These are phyloP conservation scores for Amylostereum areolatum DNA, from an alignment of 1,284 basidiomycete species.

Conservation along the genomic window DNA sequence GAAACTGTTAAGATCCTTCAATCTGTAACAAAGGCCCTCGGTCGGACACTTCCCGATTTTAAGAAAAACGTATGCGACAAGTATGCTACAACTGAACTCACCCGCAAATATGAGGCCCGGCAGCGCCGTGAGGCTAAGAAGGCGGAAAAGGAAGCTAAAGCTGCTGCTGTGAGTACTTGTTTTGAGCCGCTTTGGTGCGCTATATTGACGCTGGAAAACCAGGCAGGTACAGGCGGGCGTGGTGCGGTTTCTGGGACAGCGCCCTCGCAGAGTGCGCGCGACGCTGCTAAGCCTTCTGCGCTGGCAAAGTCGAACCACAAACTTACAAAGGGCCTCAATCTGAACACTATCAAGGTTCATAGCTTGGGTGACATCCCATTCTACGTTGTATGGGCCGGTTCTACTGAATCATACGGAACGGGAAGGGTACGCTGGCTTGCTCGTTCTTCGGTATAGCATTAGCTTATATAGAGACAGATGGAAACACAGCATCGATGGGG, in stretches of 20 bases:
- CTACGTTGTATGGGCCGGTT: not conserved
- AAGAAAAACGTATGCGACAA: constrained; percentile 7
- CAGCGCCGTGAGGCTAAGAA: not conserved
- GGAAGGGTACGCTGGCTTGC: no score
- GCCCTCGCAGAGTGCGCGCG: no score
- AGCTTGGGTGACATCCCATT: not conserved
- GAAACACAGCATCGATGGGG: constrained; percentile 11
- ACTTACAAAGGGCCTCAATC: not conserved
- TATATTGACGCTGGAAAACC: no score
- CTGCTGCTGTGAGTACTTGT: no score
- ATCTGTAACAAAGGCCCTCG: constrained; percentile 12
- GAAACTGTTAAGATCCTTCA: constrained; percentile 14
- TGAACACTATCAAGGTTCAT: constrained; percentile 5
- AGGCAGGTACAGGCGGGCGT: no score
- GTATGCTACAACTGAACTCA: not conserved
- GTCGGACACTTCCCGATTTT: constrained; percentile 13
- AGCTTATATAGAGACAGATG: no score
- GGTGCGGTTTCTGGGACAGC: no score
- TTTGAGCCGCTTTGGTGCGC: no score
- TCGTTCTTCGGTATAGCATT: no score
- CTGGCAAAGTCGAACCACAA: not conserved
- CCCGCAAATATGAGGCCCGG: not conserved
- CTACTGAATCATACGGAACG: constrained; percentile 5
- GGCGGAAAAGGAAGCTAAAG: no score
- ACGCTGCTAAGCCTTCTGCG: no score